phyloP scores from a whole-genome alignment of 176 grass and related monocot genomes.

The Triticum urartu region DNA sequence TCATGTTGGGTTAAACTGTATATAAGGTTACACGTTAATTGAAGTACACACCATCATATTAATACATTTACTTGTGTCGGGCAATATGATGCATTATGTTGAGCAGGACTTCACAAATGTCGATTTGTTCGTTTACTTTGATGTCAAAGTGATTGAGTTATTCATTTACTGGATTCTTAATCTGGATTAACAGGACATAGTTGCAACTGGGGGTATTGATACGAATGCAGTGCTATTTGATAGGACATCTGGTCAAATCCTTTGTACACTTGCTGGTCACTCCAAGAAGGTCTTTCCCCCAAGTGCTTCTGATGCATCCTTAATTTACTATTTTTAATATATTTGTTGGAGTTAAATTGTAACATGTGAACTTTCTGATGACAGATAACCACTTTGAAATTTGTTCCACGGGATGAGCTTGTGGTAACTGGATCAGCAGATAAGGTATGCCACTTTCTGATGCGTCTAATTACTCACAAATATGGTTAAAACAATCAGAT shows the following conservation, averaged over 20 bases:
- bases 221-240: conserved; percentile 95
- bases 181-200: conserved; percentile 65
- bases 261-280: conserved; percentile 86
- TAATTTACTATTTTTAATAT: not conserved
- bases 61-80: conserved; percentile 3
- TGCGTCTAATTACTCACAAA: not conserved
- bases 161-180: conserved; percentile 27
- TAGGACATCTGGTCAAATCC: conserved; percentile 86
- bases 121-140: not conserved
- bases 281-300: conserved; percentile 81
- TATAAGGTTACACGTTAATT: conserved; percentile 5
- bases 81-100: not conserved
- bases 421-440: conserved; percentile 86
- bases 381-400: conserved; percentile 92
- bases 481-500: not conserved
- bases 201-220: conserved; percentile 92
- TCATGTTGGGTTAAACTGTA: not conserved
- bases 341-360: conserved; percentile 4
- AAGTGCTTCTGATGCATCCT: conserved; percentile 20
- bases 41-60: not conserved
- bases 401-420: conserved; percentile 73
- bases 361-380: conserved; percentile 6
- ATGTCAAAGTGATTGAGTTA: conserved; percentile 20
- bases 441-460: conserved; percentile 54
- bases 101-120: not conserved